A percentile compares a stretch with the other conserved stretches of the same genome.
These are phyloP conservation scores for Quercus cerris DNA, from an alignment of 306 rosid genomes.

Conservation along the genomic window DNA sequence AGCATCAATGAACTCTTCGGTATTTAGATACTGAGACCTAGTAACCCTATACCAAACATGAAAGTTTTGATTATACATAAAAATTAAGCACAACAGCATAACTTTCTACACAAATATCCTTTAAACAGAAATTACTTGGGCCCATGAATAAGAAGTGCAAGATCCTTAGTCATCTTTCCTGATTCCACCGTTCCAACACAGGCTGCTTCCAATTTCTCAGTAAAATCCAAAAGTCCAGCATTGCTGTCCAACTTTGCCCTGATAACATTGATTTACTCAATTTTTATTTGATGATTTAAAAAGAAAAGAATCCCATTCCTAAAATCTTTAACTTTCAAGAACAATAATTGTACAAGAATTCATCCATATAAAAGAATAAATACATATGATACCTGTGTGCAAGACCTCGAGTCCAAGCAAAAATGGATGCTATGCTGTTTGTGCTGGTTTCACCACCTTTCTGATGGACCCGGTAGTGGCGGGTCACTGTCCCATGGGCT, in stretches of 20 bases:
- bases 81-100: background rate
- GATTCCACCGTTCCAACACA: conserved; percentile 80
- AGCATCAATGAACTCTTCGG: conserved; percentile 90
- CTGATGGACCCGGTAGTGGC: conserved; percentile 97
- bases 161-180: conserved; percentile 99
- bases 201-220: conserved; percentile 80
- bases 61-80: conserved; percentile 10
- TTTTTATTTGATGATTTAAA: background rate
- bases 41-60: conserved; percentile 39
- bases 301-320: background rate
- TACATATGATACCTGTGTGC: conserved; percentile 71
- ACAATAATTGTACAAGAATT: background rate
- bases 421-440: conserved; percentile 98
- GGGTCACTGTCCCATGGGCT: conserved; percentile 97
- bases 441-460: conserved; percentile 99
- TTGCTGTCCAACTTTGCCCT: conserved; percentile 95
- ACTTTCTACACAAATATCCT: background rate
- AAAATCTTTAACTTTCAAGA: background rate
- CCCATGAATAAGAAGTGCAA: conserved; percentile 90
- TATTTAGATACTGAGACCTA: conserved; percentile 79
- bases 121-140: conserved; percentile 50
- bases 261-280: background rate
- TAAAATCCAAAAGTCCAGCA: conserved; percentile 62
- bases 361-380: background rate
- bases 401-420: conserved; percentile 98